Percentiles rank a stretch among this genome's conserved stretches.
These are phyloP conservation scores for Chrysoporthe cubensis DNA, from an alignment of 2,329 filamentous ascomycete species.

Conservation along the genomic window DNA sequence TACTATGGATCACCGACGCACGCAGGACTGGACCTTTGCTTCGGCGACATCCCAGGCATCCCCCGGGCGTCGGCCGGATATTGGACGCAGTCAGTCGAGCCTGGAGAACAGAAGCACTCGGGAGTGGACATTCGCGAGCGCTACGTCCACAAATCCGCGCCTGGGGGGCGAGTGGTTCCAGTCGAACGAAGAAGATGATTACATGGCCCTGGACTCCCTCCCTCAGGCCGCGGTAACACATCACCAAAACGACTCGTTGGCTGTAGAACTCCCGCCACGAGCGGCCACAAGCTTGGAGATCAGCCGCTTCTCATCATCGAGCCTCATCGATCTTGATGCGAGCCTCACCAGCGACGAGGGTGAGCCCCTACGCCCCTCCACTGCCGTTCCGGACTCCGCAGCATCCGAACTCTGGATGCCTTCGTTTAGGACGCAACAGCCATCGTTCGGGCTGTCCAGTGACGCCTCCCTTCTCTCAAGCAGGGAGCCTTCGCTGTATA, in stretches of 20 bases:
- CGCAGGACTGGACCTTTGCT: slow-evolving; percentile 30
- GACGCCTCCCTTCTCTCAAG: slow-evolving; percentile 62
- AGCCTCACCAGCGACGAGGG: slow-evolving; percentile 42
- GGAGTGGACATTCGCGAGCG: slow-evolving; percentile 59
- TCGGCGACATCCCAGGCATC: slow-evolving; percentile 13
- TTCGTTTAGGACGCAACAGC: slow-evolving; percentile 56
- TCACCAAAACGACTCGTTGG: slow-evolving; percentile 38
- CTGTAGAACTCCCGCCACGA: slow-evolving; percentile 39
- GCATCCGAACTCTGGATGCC: slow-evolving; percentile 23
- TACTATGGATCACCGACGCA: slow-evolving; percentile 27
- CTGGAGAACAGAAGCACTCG: slow-evolving; percentile 59
- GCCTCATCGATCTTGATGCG: slow-evolving; percentile 43
- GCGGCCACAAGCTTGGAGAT: slow-evolving; percentile 33
- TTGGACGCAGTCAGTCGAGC: slow-evolving; percentile 34
- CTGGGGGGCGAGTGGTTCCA: slow-evolving; percentile 33
- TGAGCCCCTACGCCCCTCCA: slow-evolving; percentile 59
- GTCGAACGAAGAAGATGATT: slow-evolving; percentile 43
- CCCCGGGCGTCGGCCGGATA: slow-evolving; percentile 12
- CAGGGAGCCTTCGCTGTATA: slow-evolving; percentile 31
- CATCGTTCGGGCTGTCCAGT: slow-evolving; percentile 61
- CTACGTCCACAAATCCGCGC: slow-evolving; percentile 53
- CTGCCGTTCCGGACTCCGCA: slow-evolving; percentile 59
- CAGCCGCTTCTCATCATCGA: slow-evolving; percentile 41
- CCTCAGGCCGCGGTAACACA: slow-evolving; percentile 21
- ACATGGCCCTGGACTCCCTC: slow-evolving; percentile 28